A percentile compares a stretch with the other conserved stretches of the same genome.
Conservation (phyloP, 345 rosid genomes). For the Hypericum perforatum region DNA sequence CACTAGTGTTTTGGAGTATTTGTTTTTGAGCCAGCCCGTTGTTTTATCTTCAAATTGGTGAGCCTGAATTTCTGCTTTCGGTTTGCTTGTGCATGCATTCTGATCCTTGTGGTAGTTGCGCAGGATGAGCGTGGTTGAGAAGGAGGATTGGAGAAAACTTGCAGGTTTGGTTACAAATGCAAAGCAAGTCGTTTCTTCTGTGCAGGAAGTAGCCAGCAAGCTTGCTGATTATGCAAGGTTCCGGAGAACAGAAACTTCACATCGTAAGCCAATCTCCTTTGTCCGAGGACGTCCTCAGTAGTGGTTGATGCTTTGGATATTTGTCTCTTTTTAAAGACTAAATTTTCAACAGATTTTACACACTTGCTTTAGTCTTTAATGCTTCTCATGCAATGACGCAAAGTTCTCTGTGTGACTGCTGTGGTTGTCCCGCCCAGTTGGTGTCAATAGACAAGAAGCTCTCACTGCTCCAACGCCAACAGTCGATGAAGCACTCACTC, state of each 20-base stretch:
- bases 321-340: no score
- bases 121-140: slow-evolving; percentile 79
- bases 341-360: no score
- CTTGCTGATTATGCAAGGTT: slow-evolving; percentile 75
- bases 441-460: slow-evolving; percentile 14
- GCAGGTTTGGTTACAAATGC: slow-evolving; percentile 70
- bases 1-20: no score
- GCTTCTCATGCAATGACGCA: no score
- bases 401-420: background rate
- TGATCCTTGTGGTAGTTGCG: background rate
- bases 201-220: slow-evolving; percentile 79
- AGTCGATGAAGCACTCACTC: background rate
- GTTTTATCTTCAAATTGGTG: no score
- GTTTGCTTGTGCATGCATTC: background rate
- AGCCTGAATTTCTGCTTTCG: no score
- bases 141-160: slow-evolving; percentile 74
- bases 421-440: slow-evolving; percentile 20
- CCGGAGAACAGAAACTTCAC: slow-evolving; percentile 29
- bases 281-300: background rate
- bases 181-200: slow-evolving; percentile 67
- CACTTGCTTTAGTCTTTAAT: no score
- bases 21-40: no score
- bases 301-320: slow-evolving; percentile 2
- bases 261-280: slow-evolving; percentile 31
- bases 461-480: slow-evolving; percentile 5